Percentiles rank a stretch among this genome's conserved stretches.
Conservation (phyloP, 495 filamentous ascomycete species). For the Trypethelium eluteriae region DNA sequence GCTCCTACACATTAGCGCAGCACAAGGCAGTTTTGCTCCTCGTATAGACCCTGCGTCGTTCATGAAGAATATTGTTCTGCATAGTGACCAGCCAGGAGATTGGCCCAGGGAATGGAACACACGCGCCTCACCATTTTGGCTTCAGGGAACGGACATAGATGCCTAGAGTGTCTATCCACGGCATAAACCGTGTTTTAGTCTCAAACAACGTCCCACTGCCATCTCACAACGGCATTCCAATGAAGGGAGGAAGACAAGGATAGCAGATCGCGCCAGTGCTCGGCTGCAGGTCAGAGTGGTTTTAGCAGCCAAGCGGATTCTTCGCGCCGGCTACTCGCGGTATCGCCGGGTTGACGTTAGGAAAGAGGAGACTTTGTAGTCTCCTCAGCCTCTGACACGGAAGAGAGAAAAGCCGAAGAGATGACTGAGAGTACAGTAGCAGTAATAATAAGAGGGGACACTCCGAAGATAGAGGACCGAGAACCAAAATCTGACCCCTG, state of each 20-base stretch:
- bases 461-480: background rate
- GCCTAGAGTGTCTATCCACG: too few relatives aligned
- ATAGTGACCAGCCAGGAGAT: background rate
- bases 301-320: too few relatives aligned
- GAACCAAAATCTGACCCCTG: too few relatives aligned
- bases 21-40: background rate
- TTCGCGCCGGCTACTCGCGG: too few relatives aligned
- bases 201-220: too few relatives aligned
- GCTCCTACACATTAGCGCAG: too few relatives aligned
- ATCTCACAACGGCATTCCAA: background rate
- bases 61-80: background rate
- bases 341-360: too few relatives aligned
- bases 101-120: background rate
- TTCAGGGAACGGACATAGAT: too few relatives aligned
- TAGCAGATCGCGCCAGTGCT: background rate
- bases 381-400: too few relatives aligned
- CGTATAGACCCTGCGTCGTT: background rate
- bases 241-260: background rate
- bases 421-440: background rate
- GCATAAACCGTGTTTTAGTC: background rate
- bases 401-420: background rate
- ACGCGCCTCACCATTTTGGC: background rate
- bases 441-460: background rate
- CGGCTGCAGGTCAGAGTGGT: too few relatives aligned
- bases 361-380: too few relatives aligned